Evolutionary conservation across 345 rosid genomes (phyloP).

Genomic region (Limnanthes douglasii): DNA sequence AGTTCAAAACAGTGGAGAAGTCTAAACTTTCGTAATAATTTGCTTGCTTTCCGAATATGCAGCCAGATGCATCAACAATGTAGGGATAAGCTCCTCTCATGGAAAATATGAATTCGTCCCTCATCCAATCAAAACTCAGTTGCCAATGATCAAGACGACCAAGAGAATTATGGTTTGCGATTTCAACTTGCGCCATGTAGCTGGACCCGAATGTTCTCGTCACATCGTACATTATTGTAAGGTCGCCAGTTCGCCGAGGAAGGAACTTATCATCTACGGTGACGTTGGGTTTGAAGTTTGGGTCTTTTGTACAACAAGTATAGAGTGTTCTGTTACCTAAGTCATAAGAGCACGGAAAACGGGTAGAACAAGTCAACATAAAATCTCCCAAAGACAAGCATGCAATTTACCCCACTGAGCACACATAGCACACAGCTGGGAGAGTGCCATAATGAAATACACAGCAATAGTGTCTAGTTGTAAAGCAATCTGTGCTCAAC

Average conservation of each 20-base stretch:
- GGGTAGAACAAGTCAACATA: too few relatives aligned
- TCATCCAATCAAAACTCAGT: constrained; percentile 91
- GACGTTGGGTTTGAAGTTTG: constrained; percentile 20
- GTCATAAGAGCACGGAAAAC: too few relatives aligned
- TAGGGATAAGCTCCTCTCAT: constrained; percentile 89
- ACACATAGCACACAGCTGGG: too few relatives aligned
- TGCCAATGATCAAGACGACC: constrained; percentile 92
- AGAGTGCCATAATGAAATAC: too few relatives aligned
- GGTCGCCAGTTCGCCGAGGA: constrained; percentile 68
- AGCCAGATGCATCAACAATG: constrained; percentile 53
- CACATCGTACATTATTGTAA: constrained; percentile 87
- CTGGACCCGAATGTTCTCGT: constrained; percentile 33
- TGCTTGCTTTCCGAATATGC: constrained; percentile 65
- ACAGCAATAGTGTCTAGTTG: too few relatives aligned
- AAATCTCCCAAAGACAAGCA: too few relatives aligned
- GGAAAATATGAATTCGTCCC: constrained; percentile 54
- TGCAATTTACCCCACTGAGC: too few relatives aligned
- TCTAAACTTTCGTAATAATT: constrained; percentile 37
- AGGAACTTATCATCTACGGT: constrained; percentile 32
- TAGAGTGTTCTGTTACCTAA: constrained; percentile 43
- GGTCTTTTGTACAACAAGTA: constrained; percentile 57
- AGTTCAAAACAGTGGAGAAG: constrained; percentile 62
- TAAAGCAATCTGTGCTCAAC: too few relatives aligned
- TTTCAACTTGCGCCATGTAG: constrained; percentile 69
- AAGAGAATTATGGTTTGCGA: constrained; percentile 62